Base-by-base conservation (phyloP, 2,329 filamentous ascomycete species). In the Fusarium solani-melongenae region DNA sequence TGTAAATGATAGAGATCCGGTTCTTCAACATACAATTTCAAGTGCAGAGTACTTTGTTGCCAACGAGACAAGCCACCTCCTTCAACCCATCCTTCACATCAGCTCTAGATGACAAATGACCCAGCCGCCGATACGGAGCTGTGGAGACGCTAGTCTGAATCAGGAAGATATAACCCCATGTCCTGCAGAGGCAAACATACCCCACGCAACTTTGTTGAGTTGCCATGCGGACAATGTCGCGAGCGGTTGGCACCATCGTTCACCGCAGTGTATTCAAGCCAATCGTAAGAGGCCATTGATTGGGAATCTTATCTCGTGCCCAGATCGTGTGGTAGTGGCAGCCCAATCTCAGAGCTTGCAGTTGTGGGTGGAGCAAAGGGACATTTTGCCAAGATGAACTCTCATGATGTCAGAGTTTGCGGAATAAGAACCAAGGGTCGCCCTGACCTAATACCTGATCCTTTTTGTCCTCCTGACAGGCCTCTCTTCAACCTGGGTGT, bases 81-180 rank as follows among this genome's bases (percentile, higher is more conserved):
- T 51, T 29, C 27, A 29, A 24, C 41, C 41, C 24, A 29, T 11
- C 10, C 17, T 31, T 53, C 17, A 29, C 15, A 27, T 14, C 49
- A 31, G 27, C 27, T 29, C n/a, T n/a, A 6, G 49, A 53, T 53
- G 49, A 53, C 49, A 53, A 53, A 53, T 53, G 49, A 29, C 31
- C 12, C 27, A 20, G 17, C 14, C 22, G 15, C 22, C 41, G 41
- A 31, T 31, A 53, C 27, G 27, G 49, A 49, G 24, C 24, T 29
- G 49, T 31, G 57, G 39, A 36, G 58, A 61, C 27, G n/a, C 58
- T 61, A 61, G 31, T n/a, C 58, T 34, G 31, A n/a, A 20, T 34
- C 17, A 36, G 58, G 58, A 61, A 61, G 58, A 61, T 61, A 61
- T 49, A 61, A 49, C 33, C 20, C 58, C 58, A 49, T 61, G 58